Percentiles rank a stretch among this genome's conserved stretches.
These are phyloP conservation scores for Rostrohypoxylon terebratum DNA, from an alignment of 495 filamentous ascomycete genomes.

Conservation along the genomic window DNA sequence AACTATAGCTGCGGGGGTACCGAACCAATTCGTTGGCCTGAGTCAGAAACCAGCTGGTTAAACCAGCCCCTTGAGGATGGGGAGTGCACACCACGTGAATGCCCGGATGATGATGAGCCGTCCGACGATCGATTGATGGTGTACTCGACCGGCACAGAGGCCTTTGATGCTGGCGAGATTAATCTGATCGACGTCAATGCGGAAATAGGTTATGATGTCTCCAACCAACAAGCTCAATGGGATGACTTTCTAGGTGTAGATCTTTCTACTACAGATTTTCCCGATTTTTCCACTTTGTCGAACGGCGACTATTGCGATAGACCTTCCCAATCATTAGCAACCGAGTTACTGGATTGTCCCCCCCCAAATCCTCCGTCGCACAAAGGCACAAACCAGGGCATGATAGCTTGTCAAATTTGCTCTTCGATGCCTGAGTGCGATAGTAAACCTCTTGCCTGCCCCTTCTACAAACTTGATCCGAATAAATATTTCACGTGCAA, in stretches of 20 bases:
- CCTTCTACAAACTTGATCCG: constrained; percentile 43
- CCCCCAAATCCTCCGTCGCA: not conserved
- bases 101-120: not conserved
- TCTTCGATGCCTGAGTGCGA: not conserved
- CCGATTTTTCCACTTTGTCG: too few species aligned
- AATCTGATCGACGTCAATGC: too few species aligned
- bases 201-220: too few species aligned
- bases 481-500: constrained; percentile 13
- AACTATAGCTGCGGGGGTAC: not conserved
- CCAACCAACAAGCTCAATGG: too few species aligned
- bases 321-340: not conserved
- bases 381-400: not conserved
- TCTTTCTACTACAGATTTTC: too few species aligned
- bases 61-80: not conserved
- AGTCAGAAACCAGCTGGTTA: not conserved
- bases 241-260: too few species aligned
- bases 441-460: constrained; percentile 32
- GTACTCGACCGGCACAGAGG: not conserved
- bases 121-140: not conserved
- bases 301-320: not conserved
- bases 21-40: not conserved
- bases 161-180: too few species aligned
- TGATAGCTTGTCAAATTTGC: constrained; percentile 20
- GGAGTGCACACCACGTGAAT: constrained; percentile 22
- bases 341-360: not conserved